phyloP scores from a whole-genome alignment of 768 basidiomycete genomes.

The Tylopilus plumbeoviolaceoides region DNA sequence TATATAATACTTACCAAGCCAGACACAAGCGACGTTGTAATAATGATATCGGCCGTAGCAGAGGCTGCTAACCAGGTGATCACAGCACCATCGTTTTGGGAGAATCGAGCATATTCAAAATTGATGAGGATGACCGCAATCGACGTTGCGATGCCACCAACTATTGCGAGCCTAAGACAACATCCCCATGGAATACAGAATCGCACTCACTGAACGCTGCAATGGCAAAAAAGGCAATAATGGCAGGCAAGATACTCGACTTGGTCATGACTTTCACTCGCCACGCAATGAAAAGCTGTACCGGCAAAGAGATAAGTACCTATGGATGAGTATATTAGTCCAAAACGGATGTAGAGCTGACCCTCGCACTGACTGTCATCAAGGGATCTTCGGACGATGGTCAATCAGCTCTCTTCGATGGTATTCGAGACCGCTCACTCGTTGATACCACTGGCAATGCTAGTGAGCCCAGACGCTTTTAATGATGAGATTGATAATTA shows the following conservation, averaged over 20 bases:
- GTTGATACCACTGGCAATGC: slow-evolving; percentile 8
- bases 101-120: slow-evolving; percentile 31
- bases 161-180: slow-evolving; percentile 12
- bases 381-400: slow-evolving; percentile 35
- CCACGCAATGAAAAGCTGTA: slow-evolving; percentile 48
- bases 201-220: slow-evolving; percentile 6
- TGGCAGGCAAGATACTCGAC: slow-evolving; percentile 22
- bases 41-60: slow-evolving; percentile 38
- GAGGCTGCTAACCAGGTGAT: slow-evolving; percentile 42
- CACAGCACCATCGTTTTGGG: slow-evolving; percentile 31
- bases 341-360: background rate
- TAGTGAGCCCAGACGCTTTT: slow-evolving; percentile 19
- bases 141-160: slow-evolving; percentile 33
- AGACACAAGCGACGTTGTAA: slow-evolving; percentile 41
- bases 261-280: slow-evolving; percentile 35
- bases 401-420: background rate
- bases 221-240: slow-evolving; percentile 19
- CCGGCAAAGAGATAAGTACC: slow-evolving; percentile 42
- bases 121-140: slow-evolving; percentile 29
- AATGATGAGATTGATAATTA: background rate
- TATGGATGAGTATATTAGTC: slow-evolving; percentile 10
- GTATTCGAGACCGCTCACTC: slow-evolving; percentile 2
- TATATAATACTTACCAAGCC: slow-evolving; percentile 32
- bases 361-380: slow-evolving; percentile 34
- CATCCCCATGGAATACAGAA: no score